Conservation (phyloP, 805 yeast species). For the Tetrapisispora pingtungensis region DNA sequence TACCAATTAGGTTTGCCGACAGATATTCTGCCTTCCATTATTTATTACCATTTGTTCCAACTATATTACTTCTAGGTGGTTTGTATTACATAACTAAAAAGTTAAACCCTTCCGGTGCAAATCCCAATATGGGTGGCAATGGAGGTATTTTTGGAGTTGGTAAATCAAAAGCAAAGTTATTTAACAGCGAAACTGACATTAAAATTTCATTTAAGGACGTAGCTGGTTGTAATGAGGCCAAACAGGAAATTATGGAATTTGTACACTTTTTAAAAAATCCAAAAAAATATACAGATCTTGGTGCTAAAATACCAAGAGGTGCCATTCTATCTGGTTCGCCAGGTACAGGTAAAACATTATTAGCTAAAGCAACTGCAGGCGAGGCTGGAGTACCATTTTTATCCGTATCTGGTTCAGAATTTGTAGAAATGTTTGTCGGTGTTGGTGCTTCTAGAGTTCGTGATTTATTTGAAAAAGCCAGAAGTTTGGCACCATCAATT, state of each 20-base stretch:
- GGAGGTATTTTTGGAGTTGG: constrained; percentile 87
- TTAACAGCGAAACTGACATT: constrained; percentile 86
- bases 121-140: constrained; percentile 35
- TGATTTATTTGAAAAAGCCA: constrained; percentile 83
- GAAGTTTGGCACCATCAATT: constrained; percentile 90
- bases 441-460: constrained; percentile 98
- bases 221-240: constrained; percentile 96
- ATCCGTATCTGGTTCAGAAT: constrained; percentile 94
- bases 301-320: constrained; percentile 97
- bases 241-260: constrained; percentile 96
- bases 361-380: constrained; percentile 98
- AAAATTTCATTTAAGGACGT: constrained; percentile 87
- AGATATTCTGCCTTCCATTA: constrained; percentile 55
- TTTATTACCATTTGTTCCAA: constrained; percentile 67
- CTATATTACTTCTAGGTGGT: constrained; percentile 72
- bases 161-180: constrained; percentile 80
- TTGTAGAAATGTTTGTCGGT: constrained; percentile 98
- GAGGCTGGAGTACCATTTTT: constrained; percentile 97
- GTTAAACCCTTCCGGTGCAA: not conserved
- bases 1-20: constrained; percentile 69
- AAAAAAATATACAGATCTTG: constrained; percentile 76
- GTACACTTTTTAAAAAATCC: constrained; percentile 90
- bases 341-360: constrained; percentile 95
- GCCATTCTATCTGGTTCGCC: constrained; percentile 97
- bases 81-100: constrained; percentile 38